phyloP scores from a whole-genome alignment of 148 eudicot species.

The Mesembryanthemum crystallinum region DNA sequence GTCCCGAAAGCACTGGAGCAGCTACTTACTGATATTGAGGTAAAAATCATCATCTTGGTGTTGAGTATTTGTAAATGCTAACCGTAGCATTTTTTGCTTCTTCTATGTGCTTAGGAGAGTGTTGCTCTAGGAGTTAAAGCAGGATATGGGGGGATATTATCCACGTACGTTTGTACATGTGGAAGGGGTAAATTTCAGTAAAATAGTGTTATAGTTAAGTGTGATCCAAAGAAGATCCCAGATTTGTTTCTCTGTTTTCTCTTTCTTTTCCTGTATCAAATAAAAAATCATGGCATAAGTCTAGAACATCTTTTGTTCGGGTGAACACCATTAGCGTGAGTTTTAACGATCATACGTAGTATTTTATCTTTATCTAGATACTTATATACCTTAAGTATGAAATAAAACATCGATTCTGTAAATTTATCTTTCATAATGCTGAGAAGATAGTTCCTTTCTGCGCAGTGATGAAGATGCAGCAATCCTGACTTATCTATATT shows the following conservation, averaged over 20 bases:
- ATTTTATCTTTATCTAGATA: neutral
- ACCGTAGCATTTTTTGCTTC: slow-evolving; percentile 5
- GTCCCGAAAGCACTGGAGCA: slow-evolving; percentile 88
- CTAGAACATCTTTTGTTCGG: too few species aligned
- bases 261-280: neutral
- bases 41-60: slow-evolving; percentile 17
- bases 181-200: neutral
- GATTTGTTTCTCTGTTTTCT: neutral
- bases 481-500: neutral
- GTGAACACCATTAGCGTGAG: too few species aligned
- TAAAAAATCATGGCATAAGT: too few species aligned
- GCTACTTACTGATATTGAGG: slow-evolving; percentile 88
- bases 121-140: neutral
- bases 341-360: too few species aligned
- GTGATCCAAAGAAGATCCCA: neutral
- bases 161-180: neutral
- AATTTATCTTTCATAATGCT: neutral
- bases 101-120: neutral
- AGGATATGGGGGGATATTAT: neutral
- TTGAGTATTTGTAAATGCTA: neutral
- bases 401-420: too few species aligned
- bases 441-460: neutral
- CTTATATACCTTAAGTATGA: neutral
- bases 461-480: neutral
- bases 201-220: neutral